These are phyloP conservation scores for Dothideomycetes sp. DNA, from an alignment of 2,329 filamentous ascomycete species.

Conservation along the genomic window DNA sequence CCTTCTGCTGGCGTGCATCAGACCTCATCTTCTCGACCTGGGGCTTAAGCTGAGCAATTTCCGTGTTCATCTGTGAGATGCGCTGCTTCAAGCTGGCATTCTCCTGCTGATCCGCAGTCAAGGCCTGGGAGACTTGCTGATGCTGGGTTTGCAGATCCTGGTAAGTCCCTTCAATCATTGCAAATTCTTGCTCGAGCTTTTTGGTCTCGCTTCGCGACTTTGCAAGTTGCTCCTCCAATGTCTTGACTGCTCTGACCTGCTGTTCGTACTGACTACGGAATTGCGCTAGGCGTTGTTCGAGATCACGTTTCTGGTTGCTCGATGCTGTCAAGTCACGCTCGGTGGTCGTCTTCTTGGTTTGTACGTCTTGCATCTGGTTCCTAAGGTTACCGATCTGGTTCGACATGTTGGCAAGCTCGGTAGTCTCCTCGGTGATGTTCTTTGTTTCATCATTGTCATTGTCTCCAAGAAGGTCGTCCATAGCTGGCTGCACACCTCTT, in stretches of 20 bases:
- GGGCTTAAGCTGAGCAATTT: slow-evolving; percentile 75
- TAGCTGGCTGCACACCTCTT: slow-evolving; percentile 32
- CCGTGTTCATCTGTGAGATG: slow-evolving; percentile 72
- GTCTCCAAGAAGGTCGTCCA: slow-evolving; percentile 85
- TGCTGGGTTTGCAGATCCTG: slow-evolving; percentile 78
- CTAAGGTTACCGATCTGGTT: slow-evolving; percentile 88
- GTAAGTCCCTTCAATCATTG: slow-evolving; percentile 69
- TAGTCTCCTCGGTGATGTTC: slow-evolving; percentile 79
- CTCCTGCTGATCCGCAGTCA: slow-evolving; percentile 83
- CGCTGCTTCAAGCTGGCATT: slow-evolving; percentile 78
- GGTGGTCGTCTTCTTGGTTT: slow-evolving; percentile 66
- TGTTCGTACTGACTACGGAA: slow-evolving; percentile 85
- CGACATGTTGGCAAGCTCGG: slow-evolving; percentile 88
- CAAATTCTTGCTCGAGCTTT: slow-evolving; percentile 75
- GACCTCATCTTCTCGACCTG: slow-evolving; percentile 88
- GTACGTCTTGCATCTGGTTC: slow-evolving; percentile 89
- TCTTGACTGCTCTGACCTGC: slow-evolving; percentile 77
- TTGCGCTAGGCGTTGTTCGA: slow-evolving; percentile 79
- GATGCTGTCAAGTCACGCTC: slow-evolving; percentile 77
- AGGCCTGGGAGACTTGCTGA: slow-evolving; percentile 59
- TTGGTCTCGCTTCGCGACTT: slow-evolving; percentile 69
- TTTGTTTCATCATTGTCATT: slow-evolving; percentile 81
- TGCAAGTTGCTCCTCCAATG: slow-evolving; percentile 73
- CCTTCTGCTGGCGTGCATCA: slow-evolving; percentile 90
- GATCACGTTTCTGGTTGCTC: slow-evolving; percentile 80